Evolutionary conservation across 495 filamentous ascomycete species (phyloP).

Genomic region (Neurospora discreta): DNA sequence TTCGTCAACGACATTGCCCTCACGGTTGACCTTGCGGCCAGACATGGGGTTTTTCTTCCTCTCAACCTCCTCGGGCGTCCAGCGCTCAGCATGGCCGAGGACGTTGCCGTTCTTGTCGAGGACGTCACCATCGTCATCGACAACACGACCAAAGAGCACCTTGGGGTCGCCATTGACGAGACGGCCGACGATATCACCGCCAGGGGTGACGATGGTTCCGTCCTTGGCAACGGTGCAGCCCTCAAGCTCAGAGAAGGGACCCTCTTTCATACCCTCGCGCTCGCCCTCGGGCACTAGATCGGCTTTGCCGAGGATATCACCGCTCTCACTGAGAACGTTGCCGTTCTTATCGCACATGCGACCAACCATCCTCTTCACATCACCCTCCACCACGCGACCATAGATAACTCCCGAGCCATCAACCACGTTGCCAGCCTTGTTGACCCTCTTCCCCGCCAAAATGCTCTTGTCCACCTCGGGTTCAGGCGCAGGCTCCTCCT

Average conservation of each 20-base stretch:
- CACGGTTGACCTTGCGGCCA: constrained; percentile 66
- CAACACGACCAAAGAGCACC: constrained; percentile 58
- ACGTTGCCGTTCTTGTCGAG: constrained; percentile 72
- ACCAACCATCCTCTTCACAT: constrained; percentile 57
- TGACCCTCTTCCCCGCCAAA: constrained; percentile 73
- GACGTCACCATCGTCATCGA: constrained; percentile 79
- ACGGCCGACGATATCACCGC: constrained; percentile 61
- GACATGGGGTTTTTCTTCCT: constrained; percentile 49
- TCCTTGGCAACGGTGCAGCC: constrained; percentile 63
- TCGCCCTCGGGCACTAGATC: constrained; percentile 69
- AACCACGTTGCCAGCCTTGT: constrained; percentile 77
- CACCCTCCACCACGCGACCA: constrained; percentile 66
- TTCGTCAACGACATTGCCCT: constrained; percentile 72
- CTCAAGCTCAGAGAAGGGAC: constrained; percentile 70
- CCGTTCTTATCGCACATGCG: constrained; percentile 75
- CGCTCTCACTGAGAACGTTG: constrained; percentile 69
- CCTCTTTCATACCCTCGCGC: constrained; percentile 56
- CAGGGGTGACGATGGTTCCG: constrained; percentile 51
- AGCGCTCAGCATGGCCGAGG: constrained; percentile 71
- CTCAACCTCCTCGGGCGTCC: constrained; percentile 67
- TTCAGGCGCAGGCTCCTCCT: constrained; percentile 37
- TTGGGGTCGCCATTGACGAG: constrained; percentile 63
- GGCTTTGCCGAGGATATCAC: constrained; percentile 66
- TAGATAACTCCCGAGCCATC: constrained; percentile 62
- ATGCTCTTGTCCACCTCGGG: constrained; percentile 49